phyloP scores from a whole-genome alignment of 768 basidiomycete genomes.

The Daedalea quercina region DNA sequence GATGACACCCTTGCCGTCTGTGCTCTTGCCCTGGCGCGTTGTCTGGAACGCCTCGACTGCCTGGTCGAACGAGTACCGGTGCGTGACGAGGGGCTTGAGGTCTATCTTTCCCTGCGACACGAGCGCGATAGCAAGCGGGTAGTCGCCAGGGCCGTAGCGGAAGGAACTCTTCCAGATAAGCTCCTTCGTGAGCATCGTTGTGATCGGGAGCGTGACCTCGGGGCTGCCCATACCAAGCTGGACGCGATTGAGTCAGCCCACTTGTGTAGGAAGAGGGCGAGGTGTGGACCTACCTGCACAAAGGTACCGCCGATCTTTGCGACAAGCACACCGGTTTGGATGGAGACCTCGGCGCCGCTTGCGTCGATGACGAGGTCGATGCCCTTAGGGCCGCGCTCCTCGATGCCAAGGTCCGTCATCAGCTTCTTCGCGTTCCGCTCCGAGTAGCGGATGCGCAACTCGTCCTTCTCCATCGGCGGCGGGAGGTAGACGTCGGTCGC shows the following conservation, averaged over 20 bases:
- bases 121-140: constrained; percentile 78
- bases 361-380: constrained; percentile 90
- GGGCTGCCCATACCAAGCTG: constrained; percentile 86
- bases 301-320: constrained; percentile 71
- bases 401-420: constrained; percentile 56
- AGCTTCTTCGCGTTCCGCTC: constrained; percentile 63
- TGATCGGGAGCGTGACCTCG: constrained; percentile 69
- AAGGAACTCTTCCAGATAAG: constrained; percentile 84
- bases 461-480: constrained; percentile 49
- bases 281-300: constrained; percentile 44
- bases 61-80: constrained; percentile 73
- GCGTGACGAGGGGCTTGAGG: constrained; percentile 84
- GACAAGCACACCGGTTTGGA: constrained; percentile 77
- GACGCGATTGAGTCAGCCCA: constrained; percentile 1
- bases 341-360: constrained; percentile 87
- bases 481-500: constrained; percentile 75
- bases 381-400: constrained; percentile 59
- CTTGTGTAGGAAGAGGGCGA: background rate
- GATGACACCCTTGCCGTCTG: constrained; percentile 83
- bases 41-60: constrained; percentile 78
- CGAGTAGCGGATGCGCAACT: constrained; percentile 66
- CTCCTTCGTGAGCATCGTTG: constrained; percentile 68
- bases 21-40: constrained; percentile 72
- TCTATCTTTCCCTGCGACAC: constrained; percentile 78
- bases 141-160: constrained; percentile 86